Base-by-base conservation (phyloP, 371 early-diverging fungal species). In the Mucor lusitanicus region DNA sequence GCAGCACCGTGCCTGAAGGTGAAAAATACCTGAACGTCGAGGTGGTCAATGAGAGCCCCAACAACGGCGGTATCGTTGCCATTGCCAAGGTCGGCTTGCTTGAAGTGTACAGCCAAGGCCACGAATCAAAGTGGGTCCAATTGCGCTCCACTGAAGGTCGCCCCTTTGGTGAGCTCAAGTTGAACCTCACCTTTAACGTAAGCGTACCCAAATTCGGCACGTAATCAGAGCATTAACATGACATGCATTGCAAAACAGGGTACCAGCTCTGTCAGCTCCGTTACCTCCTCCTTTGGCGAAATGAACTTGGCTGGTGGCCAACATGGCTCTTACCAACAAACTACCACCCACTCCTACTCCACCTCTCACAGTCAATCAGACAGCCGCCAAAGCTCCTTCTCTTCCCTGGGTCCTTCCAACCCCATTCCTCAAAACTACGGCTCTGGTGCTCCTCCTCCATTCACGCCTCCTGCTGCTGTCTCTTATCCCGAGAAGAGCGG, bases 341-440 rank as follows among this genome's bases (percentile, higher is more conserved):
- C 62, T 53, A 69, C 64, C 42, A 33, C 55, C n/a, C 59, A 63
- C 19, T 59, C 58, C 32, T 30, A 59, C 35, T 37, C 63, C 28
- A 39, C 46, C 25, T 46, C 56, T 39, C 68, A 68, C 17, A 42
- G 42, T 25, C 62, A 62, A 39, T 68, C 69, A 27, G 67, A 68
- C 7, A 68, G 72, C 25, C 72, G 72, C 33, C 65, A 68, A 63
- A 17, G 63, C 37, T 68, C 68, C 9, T 72, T 44, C 35, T 37
- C 72, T 30, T 68, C 72, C 17, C 59, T 72, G 42, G 72, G 72
- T 23, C 72, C 72, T 42, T 65, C 72, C 39, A 72, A 72, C 11
- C 72, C 72, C 39, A 68, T 72, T 44, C 72, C 72, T 62, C 35
- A 64, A 12, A 72, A 72, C 30, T 72, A 72, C 55, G 72, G 72